Conservation (phyloP, 495 filamentous ascomycete genomes). For the Aspergillus coremiiformis region DNA sequence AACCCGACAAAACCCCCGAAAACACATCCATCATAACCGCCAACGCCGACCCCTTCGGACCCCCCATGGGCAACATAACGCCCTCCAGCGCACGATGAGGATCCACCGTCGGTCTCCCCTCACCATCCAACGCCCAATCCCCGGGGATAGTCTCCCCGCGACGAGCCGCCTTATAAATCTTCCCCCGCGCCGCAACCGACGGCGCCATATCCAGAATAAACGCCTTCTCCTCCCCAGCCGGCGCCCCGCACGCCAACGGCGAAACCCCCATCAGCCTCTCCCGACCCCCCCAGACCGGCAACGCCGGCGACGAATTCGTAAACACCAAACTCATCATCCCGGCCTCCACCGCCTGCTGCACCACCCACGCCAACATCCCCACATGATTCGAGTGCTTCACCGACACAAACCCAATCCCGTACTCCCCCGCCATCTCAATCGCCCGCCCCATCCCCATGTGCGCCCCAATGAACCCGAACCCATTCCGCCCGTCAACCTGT, state of each 20-base stretch:
- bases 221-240: constrained; percentile 45
- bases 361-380: constrained; percentile 73
- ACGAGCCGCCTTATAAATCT: constrained; percentile 66
- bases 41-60: constrained; percentile 65
- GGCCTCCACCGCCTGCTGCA: constrained; percentile 63
- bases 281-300: constrained; percentile 65
- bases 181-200: constrained; percentile 62
- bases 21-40: constrained; percentile 83
- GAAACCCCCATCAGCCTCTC: constrained; percentile 64
- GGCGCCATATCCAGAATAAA: constrained; percentile 81
- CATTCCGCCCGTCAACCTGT: constrained; percentile 60
- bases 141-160: constrained; percentile 65
- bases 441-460: constrained; percentile 55
- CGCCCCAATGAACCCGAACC: constrained; percentile 66
- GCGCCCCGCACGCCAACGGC: constrained; percentile 73
- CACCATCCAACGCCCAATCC: constrained; percentile 66
- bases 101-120: constrained; percentile 63
- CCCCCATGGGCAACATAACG: constrained; percentile 75
- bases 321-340: constrained; percentile 72
- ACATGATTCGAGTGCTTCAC: constrained; percentile 75
- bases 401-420: constrained; percentile 65
- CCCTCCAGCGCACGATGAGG: constrained; percentile 58
- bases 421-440: constrained; percentile 54
- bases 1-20: constrained; percentile 63
- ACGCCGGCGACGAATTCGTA: constrained; percentile 67